Evolutionary conservation across 176 grass and related monocot species (phyloP), one percentile per base, ranked within the genome.

Genomic region (Luzula sylvatica): DNA sequence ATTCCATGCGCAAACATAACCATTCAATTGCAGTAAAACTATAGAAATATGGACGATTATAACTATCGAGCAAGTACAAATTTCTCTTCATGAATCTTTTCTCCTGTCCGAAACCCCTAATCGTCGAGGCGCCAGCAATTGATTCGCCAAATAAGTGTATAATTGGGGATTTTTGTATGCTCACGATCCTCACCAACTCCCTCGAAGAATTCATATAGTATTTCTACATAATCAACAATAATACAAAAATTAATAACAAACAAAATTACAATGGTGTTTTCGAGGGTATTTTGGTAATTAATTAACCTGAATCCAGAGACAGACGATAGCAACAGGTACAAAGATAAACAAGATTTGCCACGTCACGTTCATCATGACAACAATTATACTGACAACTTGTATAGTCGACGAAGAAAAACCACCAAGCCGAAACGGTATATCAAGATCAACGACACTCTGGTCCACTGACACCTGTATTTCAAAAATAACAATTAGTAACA

Each of bases 201-300:
- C 92, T 90, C 53, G 92, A 98, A 61, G 92, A 98, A 77, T 86
- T 82, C 80, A 98, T 98, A 66, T 98, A 98, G 67, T 90, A 98
- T 65, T 87, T 90, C 92, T 98, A 86, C 62, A 72, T 42, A 58
- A 15, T 70, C 46, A n/a, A 13, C 25, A 39, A 51, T 15, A 53
- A 56, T 38, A 11, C 15, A 38, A 50, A 58, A 58, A 9, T 2
- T 23, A 60, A 11, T 30, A 47, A 32, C 3, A 32, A 32, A 32
- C 7, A 9, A 35, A 35, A 7, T 35, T 7, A 35, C 9, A 2
- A 35, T 35, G 30, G 1, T 35, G 38, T 49, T 71, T 60, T 52
- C 20, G 59, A 49, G 23, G 22, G 16, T 64, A 68, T 65, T 41
- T 26, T 38, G 46, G 18, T 59, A 74, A 17, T 50, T n/a, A n/a